phyloP scores from a whole-genome alignment of 345 rosid species.

The Ceriops zippeliana region DNA sequence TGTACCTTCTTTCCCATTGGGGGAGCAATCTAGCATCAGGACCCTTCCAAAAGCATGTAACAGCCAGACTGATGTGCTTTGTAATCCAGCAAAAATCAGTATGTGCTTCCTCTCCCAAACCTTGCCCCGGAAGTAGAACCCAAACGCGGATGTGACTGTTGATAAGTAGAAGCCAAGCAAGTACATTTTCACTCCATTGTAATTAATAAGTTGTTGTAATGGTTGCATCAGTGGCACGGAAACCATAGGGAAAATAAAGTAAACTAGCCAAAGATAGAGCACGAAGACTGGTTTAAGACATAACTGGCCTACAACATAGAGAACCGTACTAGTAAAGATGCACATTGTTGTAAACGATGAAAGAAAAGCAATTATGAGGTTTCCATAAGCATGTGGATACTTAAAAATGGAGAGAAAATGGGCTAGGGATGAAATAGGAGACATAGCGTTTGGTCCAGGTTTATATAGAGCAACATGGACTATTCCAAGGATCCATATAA shows the following conservation, averaged over 20 bases:
- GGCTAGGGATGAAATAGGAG: slow-evolving; percentile 15
- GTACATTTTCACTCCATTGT: slow-evolving; percentile 49
- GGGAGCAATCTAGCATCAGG: slow-evolving; percentile 45
- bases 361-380: slow-evolving; percentile 32
- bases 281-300: slow-evolving; percentile 41
- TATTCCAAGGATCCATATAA: slow-evolving; percentile 48
- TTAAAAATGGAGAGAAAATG: slow-evolving; percentile 39
- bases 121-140: slow-evolving; percentile 34
- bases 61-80: slow-evolving; percentile 48
- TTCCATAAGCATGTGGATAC: slow-evolving; percentile 47
- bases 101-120: slow-evolving; percentile 40
- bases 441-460: slow-evolving; percentile 13
- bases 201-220: slow-evolving; percentile 36
- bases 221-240: slow-evolving; percentile 48
- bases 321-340: slow-evolving; percentile 44
- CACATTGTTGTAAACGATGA: slow-evolving; percentile 57
- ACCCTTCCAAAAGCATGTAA: slow-evolving; percentile 49
- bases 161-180: slow-evolving; percentile 46
- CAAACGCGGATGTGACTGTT: slow-evolving; percentile 38
- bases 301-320: slow-evolving; percentile 42
- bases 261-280: slow-evolving; percentile 43
- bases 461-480: slow-evolving; percentile 26
- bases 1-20: slow-evolving; percentile 49
- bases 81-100: slow-evolving; percentile 42
- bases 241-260: slow-evolving; percentile 46